Percentiles rank a stretch among this genome's conserved stretches.
phyloP scores from a whole-genome alignment of 768 basidiomycete species.

The Hygrophorus russula region DNA sequence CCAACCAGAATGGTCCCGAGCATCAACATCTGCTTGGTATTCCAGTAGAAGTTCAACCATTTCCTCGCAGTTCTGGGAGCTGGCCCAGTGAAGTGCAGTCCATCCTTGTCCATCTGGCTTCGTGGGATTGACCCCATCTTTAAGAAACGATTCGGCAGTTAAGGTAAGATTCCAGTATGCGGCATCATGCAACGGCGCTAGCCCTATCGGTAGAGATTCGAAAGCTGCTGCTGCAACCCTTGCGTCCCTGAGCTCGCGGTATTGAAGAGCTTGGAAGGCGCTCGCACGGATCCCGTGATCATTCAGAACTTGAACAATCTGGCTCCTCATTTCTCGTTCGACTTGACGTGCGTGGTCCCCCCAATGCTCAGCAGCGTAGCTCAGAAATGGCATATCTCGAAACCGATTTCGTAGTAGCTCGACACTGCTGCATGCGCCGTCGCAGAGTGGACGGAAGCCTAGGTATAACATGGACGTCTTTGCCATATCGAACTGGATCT shows the following conservation, averaged over 20 bases:
- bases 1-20: constrained; percentile 6
- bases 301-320: constrained; percentile 4
- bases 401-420: constrained; percentile 4
- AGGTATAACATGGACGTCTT: constrained; percentile 7
- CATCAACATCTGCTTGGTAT: constrained; percentile 4
- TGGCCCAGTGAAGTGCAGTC: constrained; percentile 10
- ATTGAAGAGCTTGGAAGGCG: constrained; percentile 8
- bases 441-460: constrained; percentile 4
- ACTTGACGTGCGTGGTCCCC: constrained; percentile 7
- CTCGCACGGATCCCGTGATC: constrained; percentile 3
- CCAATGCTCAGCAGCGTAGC: constrained; percentile 8
- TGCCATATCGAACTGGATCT: constrained; percentile 7
- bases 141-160: constrained; percentile 4
- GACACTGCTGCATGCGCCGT: constrained; percentile 4
- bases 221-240: constrained; percentile 7
- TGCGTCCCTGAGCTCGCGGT: constrained; percentile 4
- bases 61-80: constrained; percentile 4
- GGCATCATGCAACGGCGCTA: constrained; percentile 4
- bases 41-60: constrained; percentile 7
- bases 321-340: not conserved
- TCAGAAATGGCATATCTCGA: constrained; percentile 5
- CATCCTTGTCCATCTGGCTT: constrained; percentile 4
- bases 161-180: constrained; percentile 8
- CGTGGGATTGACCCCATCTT: not conserved
- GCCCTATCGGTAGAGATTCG: constrained; percentile 6